These are phyloP conservation scores for Quercus berberidifolia DNA, from an alignment of 306 rosid genomes.

Conservation along the genomic window DNA sequence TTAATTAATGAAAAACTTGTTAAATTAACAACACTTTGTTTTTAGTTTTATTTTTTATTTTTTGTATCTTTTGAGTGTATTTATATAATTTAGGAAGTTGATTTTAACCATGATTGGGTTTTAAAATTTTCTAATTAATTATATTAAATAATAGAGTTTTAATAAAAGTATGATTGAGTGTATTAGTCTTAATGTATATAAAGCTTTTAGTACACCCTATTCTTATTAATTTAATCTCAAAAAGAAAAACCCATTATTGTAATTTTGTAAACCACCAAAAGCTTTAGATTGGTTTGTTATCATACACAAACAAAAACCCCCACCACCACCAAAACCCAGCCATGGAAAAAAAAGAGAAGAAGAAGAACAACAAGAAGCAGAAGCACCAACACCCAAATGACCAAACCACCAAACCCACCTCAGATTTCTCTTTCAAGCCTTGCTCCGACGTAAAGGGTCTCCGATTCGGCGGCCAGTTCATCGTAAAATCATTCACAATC, in stretches of 20 bases:
- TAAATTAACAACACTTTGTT: too few relatives aligned
- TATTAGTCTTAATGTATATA: too few relatives aligned
- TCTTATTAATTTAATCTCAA: too few relatives aligned
- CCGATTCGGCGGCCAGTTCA: conserved; percentile 92
- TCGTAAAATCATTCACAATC: conserved; percentile 88
- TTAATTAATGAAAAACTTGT: too few relatives aligned
- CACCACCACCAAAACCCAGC: conserved; percentile 10
- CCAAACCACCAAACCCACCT: conserved; percentile 56
- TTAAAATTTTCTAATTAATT: too few relatives aligned
- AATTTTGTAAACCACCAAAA: conserved; percentile 5
- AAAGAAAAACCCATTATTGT: background rate
- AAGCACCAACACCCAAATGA: conserved; percentile 88
- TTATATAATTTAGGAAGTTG: too few relatives aligned
- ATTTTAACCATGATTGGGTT: too few relatives aligned
- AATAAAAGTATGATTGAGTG: too few relatives aligned
- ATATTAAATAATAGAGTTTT: too few relatives aligned
- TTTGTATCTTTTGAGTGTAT: too few relatives aligned
- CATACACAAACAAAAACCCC: conserved; percentile 28
- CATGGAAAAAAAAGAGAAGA: conserved; percentile 69
- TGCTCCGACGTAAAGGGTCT: conserved; percentile 85
- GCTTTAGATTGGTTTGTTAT: conserved; percentile 25
- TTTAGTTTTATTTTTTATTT: too few relatives aligned
- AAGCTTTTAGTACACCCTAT: too few relatives aligned
- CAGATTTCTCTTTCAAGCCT: conserved; percentile 93
- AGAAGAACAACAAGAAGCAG: conserved; percentile 69